These are phyloP conservation scores for Leccinellum rugosiceps DNA, from an alignment of 768 basidiomycete genomes.

Conservation along the genomic window DNA sequence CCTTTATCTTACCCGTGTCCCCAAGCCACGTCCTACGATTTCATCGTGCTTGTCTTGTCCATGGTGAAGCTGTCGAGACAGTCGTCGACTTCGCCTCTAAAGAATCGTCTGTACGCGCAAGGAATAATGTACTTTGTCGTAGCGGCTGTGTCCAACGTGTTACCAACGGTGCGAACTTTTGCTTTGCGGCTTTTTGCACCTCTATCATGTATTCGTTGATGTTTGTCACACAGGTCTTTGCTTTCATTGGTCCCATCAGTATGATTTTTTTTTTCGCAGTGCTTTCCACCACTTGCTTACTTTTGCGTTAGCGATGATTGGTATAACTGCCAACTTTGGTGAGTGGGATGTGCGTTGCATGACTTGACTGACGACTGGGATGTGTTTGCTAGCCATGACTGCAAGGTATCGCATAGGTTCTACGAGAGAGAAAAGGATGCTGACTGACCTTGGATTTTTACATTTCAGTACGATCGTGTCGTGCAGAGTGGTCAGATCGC, in stretches of 20 bases:
- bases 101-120: slow-evolving; percentile 16
- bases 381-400: slow-evolving; percentile 5
- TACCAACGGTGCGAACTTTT: slow-evolving; percentile 3
- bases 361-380: neutral
- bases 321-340: slow-evolving; percentile 8
- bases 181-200: neutral
- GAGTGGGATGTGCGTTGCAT: neutral
- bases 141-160: slow-evolving; percentile 14
- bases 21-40: slow-evolving; percentile 20
- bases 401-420: slow-evolving; percentile 12
- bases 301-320: slow-evolving; percentile 4
- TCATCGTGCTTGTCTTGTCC: slow-evolving; percentile 17
- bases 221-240: slow-evolving; percentile 11
- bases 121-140: slow-evolving; percentile 22
- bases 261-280: neutral
- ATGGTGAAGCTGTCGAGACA: slow-evolving; percentile 15
- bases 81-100: slow-evolving; percentile 15
- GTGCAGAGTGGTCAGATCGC: slow-evolving; percentile 15
- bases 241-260: slow-evolving; percentile 2
- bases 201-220: neutral
- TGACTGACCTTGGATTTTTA: neutral
- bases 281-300: neutral
- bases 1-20: neutral
- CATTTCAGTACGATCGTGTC: slow-evolving; percentile 17
- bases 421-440: neutral